Evolutionary conservation across 352 stramenopile genomes (phyloP).

Genomic region (Phytopythium boreale): DNA sequence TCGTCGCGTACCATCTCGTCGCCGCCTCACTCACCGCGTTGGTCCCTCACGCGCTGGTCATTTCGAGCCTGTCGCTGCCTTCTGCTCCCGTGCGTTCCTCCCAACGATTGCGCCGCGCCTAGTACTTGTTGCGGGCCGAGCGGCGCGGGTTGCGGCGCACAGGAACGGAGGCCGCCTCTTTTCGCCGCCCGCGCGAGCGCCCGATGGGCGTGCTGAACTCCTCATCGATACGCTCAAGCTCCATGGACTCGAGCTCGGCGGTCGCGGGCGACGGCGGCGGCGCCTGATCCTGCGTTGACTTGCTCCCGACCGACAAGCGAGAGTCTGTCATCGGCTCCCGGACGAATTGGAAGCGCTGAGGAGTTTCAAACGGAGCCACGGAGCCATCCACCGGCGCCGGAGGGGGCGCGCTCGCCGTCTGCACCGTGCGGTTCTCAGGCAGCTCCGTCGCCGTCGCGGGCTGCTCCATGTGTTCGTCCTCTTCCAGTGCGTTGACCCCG

Average conservation of each 20-base stretch:
- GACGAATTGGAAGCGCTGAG: conserved; percentile 77
- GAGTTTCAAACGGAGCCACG: conserved; percentile 44
- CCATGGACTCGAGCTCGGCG: conserved; percentile 67
- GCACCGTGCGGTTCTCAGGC: conserved; percentile 23
- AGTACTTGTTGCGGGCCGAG: conserved; percentile 66
- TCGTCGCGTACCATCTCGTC: not conserved
- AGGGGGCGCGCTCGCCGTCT: conserved; percentile 27
- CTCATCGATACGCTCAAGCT: conserved; percentile 77
- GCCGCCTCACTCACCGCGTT: not conserved
- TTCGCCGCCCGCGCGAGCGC: conserved; percentile 42
- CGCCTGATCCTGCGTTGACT: conserved; percentile 18
- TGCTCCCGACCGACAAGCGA: conserved; percentile 31
- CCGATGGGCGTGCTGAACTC: conserved; percentile 77
- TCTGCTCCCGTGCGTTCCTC: not conserved
- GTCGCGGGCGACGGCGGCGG: conserved; percentile 45
- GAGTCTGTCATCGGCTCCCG: conserved; percentile 63
- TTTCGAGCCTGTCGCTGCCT: not conserved
- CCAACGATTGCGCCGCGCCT: not conserved
- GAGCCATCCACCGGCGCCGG: conserved; percentile 28
- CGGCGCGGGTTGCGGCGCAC: conserved; percentile 75
- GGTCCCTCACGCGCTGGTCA: not conserved
- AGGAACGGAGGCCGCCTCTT: conserved; percentile 55
- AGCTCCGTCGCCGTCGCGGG: conserved; percentile 4
- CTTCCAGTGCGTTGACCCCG: conserved; percentile 12
- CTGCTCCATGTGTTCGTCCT: conserved; percentile 23